Percentiles rank a stretch among this genome's conserved stretches.
These are phyloP conservation scores for Telfairia occidentalis DNA, from an alignment of 331 rosid species.

Conservation along the genomic window DNA sequence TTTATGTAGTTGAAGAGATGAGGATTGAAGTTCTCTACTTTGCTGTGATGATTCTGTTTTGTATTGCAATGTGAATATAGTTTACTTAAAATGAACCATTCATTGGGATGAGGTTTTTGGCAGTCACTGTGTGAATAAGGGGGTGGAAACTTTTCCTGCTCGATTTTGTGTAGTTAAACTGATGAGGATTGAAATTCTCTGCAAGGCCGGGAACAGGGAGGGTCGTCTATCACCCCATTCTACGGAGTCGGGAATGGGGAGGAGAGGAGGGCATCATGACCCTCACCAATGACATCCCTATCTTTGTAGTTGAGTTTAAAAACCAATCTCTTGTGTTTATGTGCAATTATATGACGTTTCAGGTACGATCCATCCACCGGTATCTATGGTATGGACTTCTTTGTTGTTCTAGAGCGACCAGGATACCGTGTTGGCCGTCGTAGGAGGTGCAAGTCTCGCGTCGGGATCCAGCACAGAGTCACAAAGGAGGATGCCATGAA, in stretches of 20 bases:
- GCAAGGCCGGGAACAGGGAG: too few relatives aligned
- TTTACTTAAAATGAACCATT: background rate
- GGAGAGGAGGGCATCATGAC: too few relatives aligned
- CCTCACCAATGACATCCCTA: background rate
- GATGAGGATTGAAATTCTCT: background rate
- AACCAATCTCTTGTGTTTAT: background rate
- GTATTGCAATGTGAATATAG: background rate
- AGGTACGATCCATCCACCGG: conserved; percentile 52
- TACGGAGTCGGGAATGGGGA: too few relatives aligned
- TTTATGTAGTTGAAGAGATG: background rate
- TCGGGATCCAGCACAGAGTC: conserved; percentile 50
- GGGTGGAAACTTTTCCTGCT: background rate
- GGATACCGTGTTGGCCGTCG: conserved; percentile 52
- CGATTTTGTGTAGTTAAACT: background rate
- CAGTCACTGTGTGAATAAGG: too few relatives aligned
- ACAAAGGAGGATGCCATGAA: conserved; percentile 52
- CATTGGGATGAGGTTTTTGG: background rate
- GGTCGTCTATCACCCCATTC: too few relatives aligned
- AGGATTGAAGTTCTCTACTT: background rate
- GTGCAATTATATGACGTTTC: background rate
- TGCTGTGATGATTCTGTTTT: background rate
- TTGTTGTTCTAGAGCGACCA: conserved; percentile 39
- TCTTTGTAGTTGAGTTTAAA: background rate
- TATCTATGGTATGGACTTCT: conserved; percentile 50
- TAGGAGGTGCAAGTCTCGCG: conserved; percentile 43